Conservation (phyloP, 345 rosid species). For the Linum trigynum region DNA sequence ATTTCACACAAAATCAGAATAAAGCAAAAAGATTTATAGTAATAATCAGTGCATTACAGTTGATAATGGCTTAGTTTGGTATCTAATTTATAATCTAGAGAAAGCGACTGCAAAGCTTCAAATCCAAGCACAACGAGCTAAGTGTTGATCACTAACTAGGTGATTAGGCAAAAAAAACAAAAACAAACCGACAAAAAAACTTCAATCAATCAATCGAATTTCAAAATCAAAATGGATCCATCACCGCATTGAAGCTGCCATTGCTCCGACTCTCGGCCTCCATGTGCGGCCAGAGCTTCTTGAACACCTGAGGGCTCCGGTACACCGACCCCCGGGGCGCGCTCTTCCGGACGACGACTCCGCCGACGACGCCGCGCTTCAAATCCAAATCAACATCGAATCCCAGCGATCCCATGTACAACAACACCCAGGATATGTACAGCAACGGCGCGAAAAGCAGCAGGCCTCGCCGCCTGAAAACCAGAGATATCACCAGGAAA, state of each 20-base stretch:
- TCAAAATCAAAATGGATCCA: slow-evolving; percentile 4
- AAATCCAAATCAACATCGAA: slow-evolving; percentile 54
- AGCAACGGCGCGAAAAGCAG: slow-evolving; percentile 76
- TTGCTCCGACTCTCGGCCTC: slow-evolving; percentile 51
- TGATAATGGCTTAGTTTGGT: too few relatives aligned
- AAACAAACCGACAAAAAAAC: not conserved
- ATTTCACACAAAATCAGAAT: slow-evolving; percentile 8
- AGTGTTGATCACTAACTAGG: not conserved
- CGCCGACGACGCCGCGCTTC: slow-evolving; percentile 24
- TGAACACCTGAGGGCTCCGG: slow-evolving; percentile 77
- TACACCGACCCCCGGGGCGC: slow-evolving; percentile 69
- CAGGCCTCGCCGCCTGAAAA: slow-evolving; percentile 66
- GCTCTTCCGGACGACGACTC: slow-evolving; percentile 49
- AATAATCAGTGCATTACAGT: not conserved
- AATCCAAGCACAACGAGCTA: too few relatives aligned
- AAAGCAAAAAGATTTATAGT: not conserved
- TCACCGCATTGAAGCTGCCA: slow-evolving; percentile 54
- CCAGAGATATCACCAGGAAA: slow-evolving; percentile 41
- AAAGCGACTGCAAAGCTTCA: too few relatives aligned
- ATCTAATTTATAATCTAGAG: too few relatives aligned
- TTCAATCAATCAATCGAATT: not conserved
- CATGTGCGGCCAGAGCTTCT: slow-evolving; percentile 80
- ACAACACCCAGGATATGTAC: slow-evolving; percentile 76
- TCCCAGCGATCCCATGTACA: slow-evolving; percentile 77
- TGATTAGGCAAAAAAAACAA: not conserved